phyloP scores from a whole-genome alignment of 2,329 filamentous ascomycete genomes.

The Paecilomyces sp. region DNA sequence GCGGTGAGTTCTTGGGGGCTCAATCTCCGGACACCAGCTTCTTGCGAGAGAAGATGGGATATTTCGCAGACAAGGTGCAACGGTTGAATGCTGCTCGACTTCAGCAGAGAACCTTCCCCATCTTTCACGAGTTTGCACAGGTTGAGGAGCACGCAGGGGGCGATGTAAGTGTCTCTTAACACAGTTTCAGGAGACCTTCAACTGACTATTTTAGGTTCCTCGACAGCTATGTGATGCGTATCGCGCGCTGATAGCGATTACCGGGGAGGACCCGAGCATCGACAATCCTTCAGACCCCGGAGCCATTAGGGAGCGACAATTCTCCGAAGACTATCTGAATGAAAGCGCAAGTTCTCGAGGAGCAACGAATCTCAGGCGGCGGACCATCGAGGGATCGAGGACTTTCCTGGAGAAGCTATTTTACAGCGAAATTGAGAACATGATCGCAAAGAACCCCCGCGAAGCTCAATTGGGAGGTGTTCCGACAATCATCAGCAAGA shows the following conservation, averaged over 20 bases:
- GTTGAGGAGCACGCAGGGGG: slow-evolving; percentile 66
- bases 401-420: slow-evolving; percentile 75
- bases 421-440: slow-evolving; percentile 65
- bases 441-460: slow-evolving; percentile 74
- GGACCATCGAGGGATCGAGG: slow-evolving; percentile 73
- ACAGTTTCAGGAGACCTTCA: not conserved
- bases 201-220: slow-evolving; percentile 48
- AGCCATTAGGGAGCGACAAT: slow-evolving; percentile 68
- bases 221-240: slow-evolving; percentile 77
- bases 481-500: slow-evolving; percentile 80
- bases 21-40: slow-evolving; percentile 65
- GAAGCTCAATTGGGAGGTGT: slow-evolving; percentile 86
- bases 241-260: slow-evolving; percentile 69
- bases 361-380: slow-evolving; percentile 63
- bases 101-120: slow-evolving; percentile 59
- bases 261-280: slow-evolving; percentile 60
- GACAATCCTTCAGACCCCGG: slow-evolving; percentile 54
- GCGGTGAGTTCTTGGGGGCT: slow-evolving; percentile 44
- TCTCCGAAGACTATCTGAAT: slow-evolving; percentile 68
- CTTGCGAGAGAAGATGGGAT: slow-evolving; percentile 74
- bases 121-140: slow-evolving; percentile 68
- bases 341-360: slow-evolving; percentile 59
- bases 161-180: slow-evolving; percentile 38
- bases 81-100: slow-evolving; percentile 68
- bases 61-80: slow-evolving; percentile 72